A percentile compares a stretch with the other conserved stretches of the same genome.
Evolutionary conservation across 345 rosid genomes (phyloP).

Genomic region (Pistacia vera): DNA sequence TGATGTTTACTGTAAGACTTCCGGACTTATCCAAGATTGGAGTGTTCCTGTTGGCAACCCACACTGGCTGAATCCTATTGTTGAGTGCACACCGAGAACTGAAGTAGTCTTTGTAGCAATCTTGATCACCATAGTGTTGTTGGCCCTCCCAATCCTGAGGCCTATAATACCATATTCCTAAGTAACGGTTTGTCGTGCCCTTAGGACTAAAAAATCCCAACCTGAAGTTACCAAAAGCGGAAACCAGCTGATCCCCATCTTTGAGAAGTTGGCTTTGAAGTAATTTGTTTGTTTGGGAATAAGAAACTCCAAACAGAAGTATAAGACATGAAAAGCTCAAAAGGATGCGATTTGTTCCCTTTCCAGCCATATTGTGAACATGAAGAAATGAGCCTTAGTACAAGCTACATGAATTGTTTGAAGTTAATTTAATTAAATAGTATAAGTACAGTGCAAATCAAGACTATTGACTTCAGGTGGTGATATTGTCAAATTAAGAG

Average conservation of each 20-base stretch:
- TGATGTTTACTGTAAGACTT: neutral
- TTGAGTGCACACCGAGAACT: no score
- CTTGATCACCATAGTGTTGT: no score
- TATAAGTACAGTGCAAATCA: no score
- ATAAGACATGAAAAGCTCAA: neutral
- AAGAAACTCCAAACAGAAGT: neutral
- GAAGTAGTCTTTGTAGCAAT: no score
- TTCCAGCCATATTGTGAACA: neutral
- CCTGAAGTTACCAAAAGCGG: slow-evolving; percentile 7
- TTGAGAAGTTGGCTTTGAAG: slow-evolving; percentile 20
- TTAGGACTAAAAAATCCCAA: slow-evolving; percentile 4
- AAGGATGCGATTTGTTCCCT: neutral
- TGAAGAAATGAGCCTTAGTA: neutral
- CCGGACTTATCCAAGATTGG: neutral
- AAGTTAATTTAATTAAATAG: no score
- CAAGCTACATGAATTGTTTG: neutral
- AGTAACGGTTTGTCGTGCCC: neutral
- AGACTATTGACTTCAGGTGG: no score
- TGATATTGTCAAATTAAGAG: no score
- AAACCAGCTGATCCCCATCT: slow-evolving; percentile 8
- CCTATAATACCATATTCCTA: slow-evolving; percentile 14
- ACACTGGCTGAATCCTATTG: neutral
- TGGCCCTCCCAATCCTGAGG: no score
- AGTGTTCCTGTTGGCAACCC: slow-evolving; percentile 20
- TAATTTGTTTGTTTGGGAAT: slow-evolving; percentile 13